Percentiles rank a stretch among this genome's conserved stretches.
phyloP scores from a whole-genome alignment of 768 basidiomycete species.

The Pleurotus platypus region DNA sequence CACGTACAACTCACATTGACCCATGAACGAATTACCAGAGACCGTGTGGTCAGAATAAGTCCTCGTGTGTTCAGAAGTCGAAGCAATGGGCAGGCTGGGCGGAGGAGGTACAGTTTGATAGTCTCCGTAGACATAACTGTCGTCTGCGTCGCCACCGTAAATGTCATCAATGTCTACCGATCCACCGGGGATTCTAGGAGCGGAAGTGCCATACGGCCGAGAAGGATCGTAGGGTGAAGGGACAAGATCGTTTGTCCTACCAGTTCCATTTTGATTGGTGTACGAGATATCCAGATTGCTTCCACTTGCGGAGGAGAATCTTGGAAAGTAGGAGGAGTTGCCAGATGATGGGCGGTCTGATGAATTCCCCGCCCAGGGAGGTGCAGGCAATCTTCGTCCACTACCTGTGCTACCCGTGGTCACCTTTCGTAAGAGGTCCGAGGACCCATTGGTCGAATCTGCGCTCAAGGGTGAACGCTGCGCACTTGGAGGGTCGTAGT shows the following conservation, averaged over 20 bases:
- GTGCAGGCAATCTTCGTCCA: slow-evolving; percentile 16
- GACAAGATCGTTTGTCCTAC: not conserved
- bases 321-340: not conserved
- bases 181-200: slow-evolving; percentile 5
- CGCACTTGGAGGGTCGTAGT: slow-evolving; percentile 22
- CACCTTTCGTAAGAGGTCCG: slow-evolving; percentile 15
- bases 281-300: slow-evolving; percentile 2
- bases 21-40: not conserved
- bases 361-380: slow-evolving; percentile 14
- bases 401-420: slow-evolving; percentile 13
- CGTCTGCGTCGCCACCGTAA: not conserved
- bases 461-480: slow-evolving; percentile 3
- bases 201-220: slow-evolving; percentile 3
- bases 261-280: not conserved
- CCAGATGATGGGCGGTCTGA: slow-evolving; percentile 4
- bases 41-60: slow-evolving; percentile 5
- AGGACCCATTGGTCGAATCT: slow-evolving; percentile 17
- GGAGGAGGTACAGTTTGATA: slow-evolving; percentile 18
- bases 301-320: slow-evolving; percentile 1
- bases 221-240: not conserved
- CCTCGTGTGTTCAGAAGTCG: not conserved
- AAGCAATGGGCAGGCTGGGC: slow-evolving; percentile 4
- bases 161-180: not conserved
- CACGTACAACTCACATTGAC: not conserved
- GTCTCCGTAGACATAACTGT: not conserved